Base-by-base conservation (phyloP, 495 filamentous ascomycete genomes). In the Patellaria atrata region DNA sequence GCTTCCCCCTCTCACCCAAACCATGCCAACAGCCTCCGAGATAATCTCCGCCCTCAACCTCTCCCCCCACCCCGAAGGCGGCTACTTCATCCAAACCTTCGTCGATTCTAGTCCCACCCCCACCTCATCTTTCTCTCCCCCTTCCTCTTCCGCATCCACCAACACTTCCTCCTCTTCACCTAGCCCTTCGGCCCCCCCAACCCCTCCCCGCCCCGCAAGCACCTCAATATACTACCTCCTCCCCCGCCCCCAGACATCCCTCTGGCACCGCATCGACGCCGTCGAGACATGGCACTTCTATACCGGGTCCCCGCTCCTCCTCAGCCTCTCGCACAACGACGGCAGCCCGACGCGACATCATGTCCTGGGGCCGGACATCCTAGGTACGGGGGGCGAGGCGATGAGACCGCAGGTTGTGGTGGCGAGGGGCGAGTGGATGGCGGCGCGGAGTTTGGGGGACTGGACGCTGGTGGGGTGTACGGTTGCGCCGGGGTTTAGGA, bases 171-270 rank as follows among this genome's bases (percentile, higher is more conserved):
- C n/a, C n/a, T n/a, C n/a, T n/a, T n/a, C n/a, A n/a, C n/a, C n/a
- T n/a, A n/a, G n/a, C n/a, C 3, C 40, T 0, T 19, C 35, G 22
- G 13, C 9, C 14, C n/a, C 27, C 26, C 27, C 34, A 22, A 39
- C 45, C 10, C 40, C 37, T 47, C 52, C 47, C 30, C 63, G 63
- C 35, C 56, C 61, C 10, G 51, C 51, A 39, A 65, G 58, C 54
- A 68, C 64, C 1, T 57, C 48, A 20, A 66, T 65, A 22, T 68
- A 64, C 44, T 68, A 64, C 37, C 54, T 66, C 14, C 62, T 68
- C 26, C 56, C 65, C 32, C 59, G 62, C 27, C 14, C 41, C 7
- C 48, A 22, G 7, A 26, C 30, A n/a, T 66, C 64, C 1, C 41
- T 46, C 30, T 68, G 63, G 64, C 64, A 68, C 37, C 49, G 53